Base-by-base conservation (phyloP, 208 protist species). In the Endotrypanum monterogeii region DNA sequence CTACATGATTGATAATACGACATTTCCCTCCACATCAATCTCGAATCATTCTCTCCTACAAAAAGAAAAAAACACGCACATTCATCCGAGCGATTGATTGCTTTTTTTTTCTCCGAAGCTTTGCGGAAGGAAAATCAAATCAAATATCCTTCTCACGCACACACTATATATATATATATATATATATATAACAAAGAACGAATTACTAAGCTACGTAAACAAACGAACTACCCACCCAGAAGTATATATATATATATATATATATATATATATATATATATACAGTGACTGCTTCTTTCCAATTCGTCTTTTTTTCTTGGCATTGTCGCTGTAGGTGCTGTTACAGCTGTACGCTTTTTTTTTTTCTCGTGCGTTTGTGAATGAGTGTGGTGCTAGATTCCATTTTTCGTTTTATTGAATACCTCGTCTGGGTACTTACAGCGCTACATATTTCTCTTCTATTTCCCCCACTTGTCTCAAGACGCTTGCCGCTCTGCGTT, bases 11-110 rank as follows among this genome's bases (percentile, higher is more conserved):
- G 25, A 11, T 35, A 65, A 65, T 23, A 23, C 23, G 58, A 37
- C 63, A 12, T 71, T 78, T 57, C 68, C 60, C 72, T 63, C 37
- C 61, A 62, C 74, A n/a, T 25, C 23, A 28, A 56, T 77, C 56
- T 48, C 66, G 28, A 70, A 57, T 73, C 50, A 7, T 48, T 37
- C 16, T 65, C 28, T 52, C 63, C 67, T 62, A 37, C 48, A 28
- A 1, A 23, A 18, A 67, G 30, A 8, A 12, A 41, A 25, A 48
- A 16, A 46, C 41, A 46, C 9, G 9, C 41, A 46, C 41, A 46
- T 9, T 12, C 41, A 9, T 9, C 41, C 41, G 41, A 46, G 41
- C 9, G 9, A 46, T 46, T 9, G 41, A 46, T 46, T 3, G 7
- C 41, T 9, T 9, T 46, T 9, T 46, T 9, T 9, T 9, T 46